Conservation (phyloP, 2,329 filamentous ascomycete species). For the Talaromyces atroroseus region DNA sequence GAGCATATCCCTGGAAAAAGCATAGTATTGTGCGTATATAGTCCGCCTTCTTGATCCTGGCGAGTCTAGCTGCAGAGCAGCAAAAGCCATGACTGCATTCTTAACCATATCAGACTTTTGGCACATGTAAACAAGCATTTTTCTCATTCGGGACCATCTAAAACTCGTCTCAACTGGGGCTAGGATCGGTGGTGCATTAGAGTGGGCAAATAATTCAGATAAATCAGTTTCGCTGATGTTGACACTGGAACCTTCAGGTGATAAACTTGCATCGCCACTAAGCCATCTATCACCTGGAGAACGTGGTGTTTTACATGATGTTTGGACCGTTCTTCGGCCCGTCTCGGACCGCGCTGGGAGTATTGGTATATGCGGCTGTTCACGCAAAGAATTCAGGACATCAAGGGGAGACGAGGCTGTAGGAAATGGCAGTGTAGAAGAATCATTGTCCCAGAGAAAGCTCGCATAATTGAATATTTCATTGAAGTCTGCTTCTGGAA, state of each 20-base stretch:
- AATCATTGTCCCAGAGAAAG: slow-evolving; percentile 9
- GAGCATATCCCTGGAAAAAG: slow-evolving; percentile 23
- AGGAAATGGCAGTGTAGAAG: slow-evolving; percentile 1
- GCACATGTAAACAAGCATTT: slow-evolving; percentile 46
- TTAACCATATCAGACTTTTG: slow-evolving; percentile 43
- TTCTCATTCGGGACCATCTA: slow-evolving; percentile 48
- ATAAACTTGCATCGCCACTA: background rate
- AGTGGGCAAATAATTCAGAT: slow-evolving; percentile 6
- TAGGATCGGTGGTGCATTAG: slow-evolving; percentile 22
- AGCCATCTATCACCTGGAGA: background rate
- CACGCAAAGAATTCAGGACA: background rate
- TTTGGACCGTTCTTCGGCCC: background rate
- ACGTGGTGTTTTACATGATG: background rate
- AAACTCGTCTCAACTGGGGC: slow-evolving; percentile 50
- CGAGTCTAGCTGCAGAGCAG: slow-evolving; percentile 39
- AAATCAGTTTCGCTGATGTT: slow-evolving; percentile 2
- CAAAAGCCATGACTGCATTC: slow-evolving; percentile 49
- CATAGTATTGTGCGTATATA: slow-evolving; percentile 21
- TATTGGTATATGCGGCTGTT: slow-evolving; percentile 2
- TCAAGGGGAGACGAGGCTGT: slow-evolving; percentile 2
- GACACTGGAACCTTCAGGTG: background rate
- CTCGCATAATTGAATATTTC: slow-evolving; percentile 12
- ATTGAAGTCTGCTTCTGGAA: slow-evolving; percentile 9
- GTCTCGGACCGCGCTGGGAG: background rate
- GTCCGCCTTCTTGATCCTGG: slow-evolving; percentile 17